Evolutionary conservation across 1,284 basidiomycete species (phyloP), one percentile per base, ranked within the genome.

Genomic region (Sphaerobolus stellatus): DNA sequence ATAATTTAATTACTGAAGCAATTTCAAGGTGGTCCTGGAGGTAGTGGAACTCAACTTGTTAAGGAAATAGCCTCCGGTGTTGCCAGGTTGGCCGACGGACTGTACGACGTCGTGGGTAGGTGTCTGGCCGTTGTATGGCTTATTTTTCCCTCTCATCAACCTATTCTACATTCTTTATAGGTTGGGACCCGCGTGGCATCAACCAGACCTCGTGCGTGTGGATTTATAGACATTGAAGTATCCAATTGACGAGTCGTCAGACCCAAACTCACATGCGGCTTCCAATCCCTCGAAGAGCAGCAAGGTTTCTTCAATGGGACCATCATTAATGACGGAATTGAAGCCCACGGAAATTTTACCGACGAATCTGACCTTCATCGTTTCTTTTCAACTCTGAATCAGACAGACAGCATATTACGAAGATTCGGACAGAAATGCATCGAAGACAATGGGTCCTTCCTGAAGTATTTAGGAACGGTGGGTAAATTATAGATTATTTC

Each of bases 161-260:
- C 14, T 16, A 13, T 13, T 27, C 13, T 47, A 20, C 14, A 45
- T 45, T n/a, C 8, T 34, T 9, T 16, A 8, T 38, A 56, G 56
- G 53, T 16, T 61, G 58, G 56, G 60, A 60, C 41, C 60, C 60
- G 11, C 60, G 60, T 5, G 60, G 60, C 5, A 59, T 61, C 7
- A 55, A 57, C 8, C 7, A n/a, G 8, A 52, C 48, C 11, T 5
- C 13, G 50, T 46, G 47, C 31, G 47, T 48, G 3, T n/a, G 8
- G 14, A 48, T 4, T n/a, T 24, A 48, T 20, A 14, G 5, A 25
- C 40, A 1, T 3, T 8, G 14, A 22, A 46, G 31, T 34, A 4
- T 34, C 29, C 6, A 27, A 48, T 33, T 14, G 3, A 3, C n/a
- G n/a, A n/a, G n/a, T 24, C 5, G 38, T 4, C 18, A 50, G 34